Base-by-base conservation (phyloP, 805 yeast species). In the Candida qinlingensis region DNA sequence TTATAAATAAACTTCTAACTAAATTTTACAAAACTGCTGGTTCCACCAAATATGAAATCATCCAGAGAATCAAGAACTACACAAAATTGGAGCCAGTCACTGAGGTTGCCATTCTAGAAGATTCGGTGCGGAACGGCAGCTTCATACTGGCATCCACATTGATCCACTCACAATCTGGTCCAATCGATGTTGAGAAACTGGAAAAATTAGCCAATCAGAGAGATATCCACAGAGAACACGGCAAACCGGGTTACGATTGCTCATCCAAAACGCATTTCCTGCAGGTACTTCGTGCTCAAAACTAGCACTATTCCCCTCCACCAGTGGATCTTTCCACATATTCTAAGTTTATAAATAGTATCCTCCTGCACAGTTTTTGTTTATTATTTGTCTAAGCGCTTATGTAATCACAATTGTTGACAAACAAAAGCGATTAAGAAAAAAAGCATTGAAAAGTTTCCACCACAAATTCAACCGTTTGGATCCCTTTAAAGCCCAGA, bases 91-190 rank as follows among this genome's bases (percentile, higher is more conserved):
- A 29, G 13, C 30, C 13, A 7, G 27, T 8, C 9, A 27, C 34
- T 27, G 33, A 42, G 13, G 3, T 27, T 4, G 8, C 12, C 5
- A 27, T 46, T 6, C 13, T 46, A 7, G 45, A 46, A 13, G 30
- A 38, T 11, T 30, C 31, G 13, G 42, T 46, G 11, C n/a, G 13
- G 26, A 42, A 33, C 11, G 49, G 45, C 3, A 46, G 45, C 42
- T 38, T 46, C 8, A 46, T 46, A 7, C 37, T 41, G 7, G 49
- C 49, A 9, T 13, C 26, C 6, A 8, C 26, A 10, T 19, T 41
- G 10, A 9, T 27, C 26, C 37, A 19, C 19, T 6, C 33, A 10
- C 13, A 9, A 4, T 12, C 9, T 25, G 26, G n/a, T 11, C 27
- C 39, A 11, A 19, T 37, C 7, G 38, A 37, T 7, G 8, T 6